Evolutionary conservation across 805 yeast species (phyloP).

Genomic region (Candida methanosorbosa): DNA sequence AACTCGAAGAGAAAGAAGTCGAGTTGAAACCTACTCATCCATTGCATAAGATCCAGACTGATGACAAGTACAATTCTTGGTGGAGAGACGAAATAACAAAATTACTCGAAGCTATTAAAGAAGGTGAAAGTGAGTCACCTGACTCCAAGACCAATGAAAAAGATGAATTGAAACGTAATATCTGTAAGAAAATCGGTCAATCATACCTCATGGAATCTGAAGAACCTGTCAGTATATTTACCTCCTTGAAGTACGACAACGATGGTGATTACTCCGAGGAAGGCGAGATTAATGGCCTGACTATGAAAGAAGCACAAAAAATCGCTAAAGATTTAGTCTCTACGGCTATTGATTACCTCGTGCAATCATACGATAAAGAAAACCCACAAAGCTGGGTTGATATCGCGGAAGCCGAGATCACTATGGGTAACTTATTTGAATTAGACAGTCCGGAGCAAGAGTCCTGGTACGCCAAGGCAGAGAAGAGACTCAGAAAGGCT

Average conservation of each 20-base stretch:
- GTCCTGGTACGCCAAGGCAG: conserved; percentile 58
- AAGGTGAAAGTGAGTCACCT: conserved; percentile 2
- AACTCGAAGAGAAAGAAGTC: conserved; percentile 26
- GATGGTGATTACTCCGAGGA: conserved; percentile 29
- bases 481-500: conserved; percentile 56
- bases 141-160: not conserved
- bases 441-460: conserved; percentile 63
- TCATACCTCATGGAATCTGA: conserved; percentile 59
- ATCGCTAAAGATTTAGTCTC: conserved; percentile 13
- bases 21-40: conserved; percentile 47
- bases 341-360: conserved; percentile 49
- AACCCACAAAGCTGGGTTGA: conserved; percentile 78
- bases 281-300: too few species aligned
- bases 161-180: conserved; percentile 6
- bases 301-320: not conserved
- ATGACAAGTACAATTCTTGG: conserved; percentile 40
- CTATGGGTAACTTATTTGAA: conserved; percentile 66
- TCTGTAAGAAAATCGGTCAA: conserved; percentile 51
- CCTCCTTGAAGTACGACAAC: conserved; percentile 51
- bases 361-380: conserved; percentile 54
- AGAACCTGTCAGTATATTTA: conserved; percentile 43
- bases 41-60: conserved; percentile 31
- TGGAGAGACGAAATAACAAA: conserved; percentile 38
- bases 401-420: conserved; percentile 79
- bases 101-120: conserved; percentile 26